Conservation (phyloP, 2,329 filamentous ascomycete species). For the Phaeosphaeriaceae sp. region DNA sequence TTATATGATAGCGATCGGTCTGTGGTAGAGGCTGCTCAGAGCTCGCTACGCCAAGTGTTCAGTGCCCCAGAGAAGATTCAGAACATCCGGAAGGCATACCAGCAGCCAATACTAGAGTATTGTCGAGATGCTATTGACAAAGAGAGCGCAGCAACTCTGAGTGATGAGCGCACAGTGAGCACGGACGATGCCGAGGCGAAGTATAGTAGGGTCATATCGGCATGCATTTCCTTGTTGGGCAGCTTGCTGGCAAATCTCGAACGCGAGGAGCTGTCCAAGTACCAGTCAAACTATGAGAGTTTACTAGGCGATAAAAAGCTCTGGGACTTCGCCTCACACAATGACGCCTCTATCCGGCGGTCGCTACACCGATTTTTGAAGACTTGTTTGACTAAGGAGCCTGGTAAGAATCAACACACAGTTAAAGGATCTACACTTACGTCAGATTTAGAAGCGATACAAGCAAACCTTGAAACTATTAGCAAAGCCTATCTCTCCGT, state of each 20-base stretch:
- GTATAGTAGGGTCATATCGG: conserved; percentile 77
- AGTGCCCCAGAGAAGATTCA: conserved; percentile 78
- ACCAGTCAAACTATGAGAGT: conserved; percentile 66
- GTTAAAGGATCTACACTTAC: neutral
- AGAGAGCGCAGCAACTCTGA: conserved; percentile 82
- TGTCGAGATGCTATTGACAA: conserved; percentile 76
- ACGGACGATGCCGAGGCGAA: conserved; percentile 86
- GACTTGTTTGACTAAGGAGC: conserved; percentile 57
- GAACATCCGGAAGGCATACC: conserved; percentile 81
- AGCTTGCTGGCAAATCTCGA: conserved; percentile 57
- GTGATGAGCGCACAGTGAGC: conserved; percentile 85
- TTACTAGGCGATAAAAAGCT: conserved; percentile 69
- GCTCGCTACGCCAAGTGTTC: conserved; percentile 78
- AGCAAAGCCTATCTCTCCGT: conserved; percentile 76
- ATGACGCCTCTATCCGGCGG: conserved; percentile 64
- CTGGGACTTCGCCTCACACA: conserved; percentile 64
- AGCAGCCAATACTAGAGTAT: conserved; percentile 80
- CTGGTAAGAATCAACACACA: conserved; percentile 30
- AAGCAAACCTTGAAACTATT: conserved; percentile 59
- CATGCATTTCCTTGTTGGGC: conserved; percentile 62
- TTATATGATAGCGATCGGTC: conserved; percentile 83
- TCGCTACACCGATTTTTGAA: conserved; percentile 64
- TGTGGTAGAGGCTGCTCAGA: conserved; percentile 76
- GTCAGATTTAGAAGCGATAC: conserved; percentile 31
- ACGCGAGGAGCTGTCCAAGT: conserved; percentile 63